Base-by-base conservation (phyloP, 352 stramenopile genomes). In the Thraustochytrium sp. region DNA sequence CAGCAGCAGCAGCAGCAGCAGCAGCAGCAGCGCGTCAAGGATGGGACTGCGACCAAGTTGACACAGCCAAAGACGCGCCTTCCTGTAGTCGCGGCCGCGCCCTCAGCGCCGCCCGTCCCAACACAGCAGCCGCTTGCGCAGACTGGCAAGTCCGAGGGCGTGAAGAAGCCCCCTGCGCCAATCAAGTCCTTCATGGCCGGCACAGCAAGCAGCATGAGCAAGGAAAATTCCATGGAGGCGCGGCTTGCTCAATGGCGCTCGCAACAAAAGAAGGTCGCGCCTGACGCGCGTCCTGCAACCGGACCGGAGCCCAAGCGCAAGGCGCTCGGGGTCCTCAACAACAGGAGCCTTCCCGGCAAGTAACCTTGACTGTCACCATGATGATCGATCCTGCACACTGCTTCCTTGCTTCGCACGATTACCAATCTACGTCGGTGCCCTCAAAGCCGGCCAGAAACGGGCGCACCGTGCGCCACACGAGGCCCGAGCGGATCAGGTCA, bases 401-500 rank as follows among this genome's bases (percentile, higher is more conserved):
- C 34, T 83, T 83, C 75, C 46, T 36, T 56, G 64, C 75, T 13
- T 55, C 18, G n/a, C n/a, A n/a, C n/a, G n/a, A n/a, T n/a, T n/a
- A n/a, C n/a, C n/a, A n/a, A n/a, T 63, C 26, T 13, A 75, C 2
- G 38, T 5, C 11, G 21, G 68, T 80, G 68, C 68, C 84, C 42
- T 77, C 53, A 11, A 82, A 88, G 29, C 65, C 75, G 37, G 55
- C 63, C 51, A 88, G 56, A 53, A 85, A 87, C 31, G 76, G 90
- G 75, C 88, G 85, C 31, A 92, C 90, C 9, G 84, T 86, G 1
- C 90, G 87, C 78, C 89, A 90, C 78, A 96, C 88, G 51, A 86
- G 84, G 37, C 92, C 92, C 40, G 87, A 92, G 78, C 89, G 89
- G 59, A 96, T 89, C 62, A 96, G 88, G 37, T 92, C 88, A 62